Conservation (phyloP, 768 basidiomycete genomes). For the Xerocomellus chrysenteron region DNA sequence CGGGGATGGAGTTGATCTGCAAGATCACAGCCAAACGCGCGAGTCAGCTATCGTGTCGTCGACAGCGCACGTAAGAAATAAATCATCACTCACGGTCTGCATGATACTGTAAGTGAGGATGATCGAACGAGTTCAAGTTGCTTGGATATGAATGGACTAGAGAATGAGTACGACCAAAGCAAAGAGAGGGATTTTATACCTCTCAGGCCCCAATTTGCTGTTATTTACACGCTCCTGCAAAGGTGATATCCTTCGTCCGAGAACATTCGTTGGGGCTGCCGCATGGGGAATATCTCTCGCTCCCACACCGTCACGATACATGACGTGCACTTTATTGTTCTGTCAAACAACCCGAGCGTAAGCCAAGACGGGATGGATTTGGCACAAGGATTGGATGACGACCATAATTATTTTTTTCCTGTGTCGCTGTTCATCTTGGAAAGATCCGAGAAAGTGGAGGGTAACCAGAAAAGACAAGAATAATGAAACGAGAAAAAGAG, state of each 20-base stretch:
- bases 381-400: background rate
- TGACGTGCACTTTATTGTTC: background rate
- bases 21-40: too few species aligned
- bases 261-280: too few species aligned
- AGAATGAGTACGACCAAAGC: background rate
- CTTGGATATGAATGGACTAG: background rate
- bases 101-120: background rate
- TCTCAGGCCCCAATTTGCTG: conserved; percentile 1
- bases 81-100: conserved; percentile 13
- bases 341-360: background rate
- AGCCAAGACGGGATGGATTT: background rate
- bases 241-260: background rate
- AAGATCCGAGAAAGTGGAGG: background rate
- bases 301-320: background rate
- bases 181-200: background rate
- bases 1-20: conserved; percentile 11
- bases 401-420: too few species aligned
- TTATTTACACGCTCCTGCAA: background rate
- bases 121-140: background rate
- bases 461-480: background rate
- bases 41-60: background rate
- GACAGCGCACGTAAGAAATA: background rate
- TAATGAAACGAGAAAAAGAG: background rate
- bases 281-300: background rate
- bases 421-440: background rate